These are phyloP conservation scores for Aspergillus bridgeri DNA, from an alignment of 495 filamentous ascomycete species.

Conservation along the genomic window DNA sequence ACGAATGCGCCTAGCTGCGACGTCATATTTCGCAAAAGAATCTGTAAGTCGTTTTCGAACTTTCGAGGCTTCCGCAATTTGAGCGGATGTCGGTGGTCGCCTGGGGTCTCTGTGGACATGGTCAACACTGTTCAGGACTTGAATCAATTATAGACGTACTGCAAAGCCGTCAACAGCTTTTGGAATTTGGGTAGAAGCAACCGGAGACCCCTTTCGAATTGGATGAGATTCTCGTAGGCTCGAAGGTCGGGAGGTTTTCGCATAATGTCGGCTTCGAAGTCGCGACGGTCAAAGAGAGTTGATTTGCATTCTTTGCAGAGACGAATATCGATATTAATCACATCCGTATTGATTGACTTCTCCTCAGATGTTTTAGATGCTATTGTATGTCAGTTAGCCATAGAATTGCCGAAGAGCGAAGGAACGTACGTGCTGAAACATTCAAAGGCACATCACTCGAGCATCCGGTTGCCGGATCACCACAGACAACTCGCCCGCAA, in stretches of 20 bases:
- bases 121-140: not conserved
- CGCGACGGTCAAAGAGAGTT: slow-evolving; percentile 79
- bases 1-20: slow-evolving; percentile 76
- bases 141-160: slow-evolving; percentile 46
- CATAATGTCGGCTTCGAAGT: slow-evolving; percentile 69
- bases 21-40: slow-evolving; percentile 85
- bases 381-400: slow-evolving; percentile 26
- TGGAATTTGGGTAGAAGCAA: slow-evolving; percentile 85
- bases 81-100: slow-evolving; percentile 66
- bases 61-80: slow-evolving; percentile 85
- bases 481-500: slow-evolving; percentile 90
- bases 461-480: slow-evolving; percentile 76
- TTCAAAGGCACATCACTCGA: slow-evolving; percentile 79
- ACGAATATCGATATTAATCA: slow-evolving; percentile 73
- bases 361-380: slow-evolving; percentile 52
- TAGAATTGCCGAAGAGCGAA: not conserved
- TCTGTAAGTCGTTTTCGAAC: slow-evolving; percentile 89
- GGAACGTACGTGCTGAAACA: slow-evolving; percentile 64
- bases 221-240: slow-evolving; percentile 80
- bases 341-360: slow-evolving; percentile 47
- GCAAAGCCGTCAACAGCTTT: slow-evolving; percentile 64
- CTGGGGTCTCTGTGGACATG: slow-evolving; percentile 52
- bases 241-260: slow-evolving; percentile 71
- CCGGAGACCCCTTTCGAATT: slow-evolving; percentile 87
- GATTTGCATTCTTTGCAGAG: slow-evolving; percentile 88